Percentiles rank a stretch among this genome's conserved stretches.
Conservation (phyloP, 106 monocot species). For the Posidonia australis region DNA sequence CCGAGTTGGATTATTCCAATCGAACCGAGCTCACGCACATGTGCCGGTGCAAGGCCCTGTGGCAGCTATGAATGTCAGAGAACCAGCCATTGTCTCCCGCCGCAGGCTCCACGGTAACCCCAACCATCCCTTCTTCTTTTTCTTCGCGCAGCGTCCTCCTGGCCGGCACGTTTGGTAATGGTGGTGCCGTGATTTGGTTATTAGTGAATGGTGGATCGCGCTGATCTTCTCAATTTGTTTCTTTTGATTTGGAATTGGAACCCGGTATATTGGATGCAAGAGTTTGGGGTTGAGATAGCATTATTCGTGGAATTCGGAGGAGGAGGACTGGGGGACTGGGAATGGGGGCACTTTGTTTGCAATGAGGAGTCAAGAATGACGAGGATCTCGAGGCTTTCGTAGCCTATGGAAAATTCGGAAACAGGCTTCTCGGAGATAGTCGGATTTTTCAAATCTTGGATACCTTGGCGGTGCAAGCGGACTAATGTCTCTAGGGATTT, state of each 20-base stretch:
- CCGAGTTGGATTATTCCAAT: not conserved
- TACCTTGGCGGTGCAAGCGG: conserved; percentile 41
- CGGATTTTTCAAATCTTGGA: conserved; percentile 59
- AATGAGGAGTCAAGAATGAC: conserved; percentile 40
- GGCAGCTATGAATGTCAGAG: not conserved
- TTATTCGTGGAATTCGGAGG: not conserved
- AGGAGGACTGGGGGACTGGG: not conserved
- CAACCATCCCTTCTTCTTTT: not conserved
- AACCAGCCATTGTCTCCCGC: too few relatives aligned
- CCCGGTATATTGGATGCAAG: too few relatives aligned
- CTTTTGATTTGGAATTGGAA: too few relatives aligned
- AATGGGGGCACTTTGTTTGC: too few relatives aligned
- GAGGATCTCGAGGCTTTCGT: conserved; percentile 10
- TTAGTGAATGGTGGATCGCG: not conserved
- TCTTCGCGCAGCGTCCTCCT: conserved; percentile 1
- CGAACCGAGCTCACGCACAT: not conserved
- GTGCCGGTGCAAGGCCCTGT: not conserved
- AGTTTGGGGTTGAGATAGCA: not conserved
- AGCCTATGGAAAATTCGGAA: conserved; percentile 43
- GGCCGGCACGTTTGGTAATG: not conserved
- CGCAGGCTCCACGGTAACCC: not conserved
- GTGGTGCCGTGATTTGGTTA: too few relatives aligned
- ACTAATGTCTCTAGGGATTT: conserved; percentile 54
- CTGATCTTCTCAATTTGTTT: not conserved
- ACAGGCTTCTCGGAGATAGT: conserved; percentile 50